phyloP scores from a whole-genome alignment of 1,139 yeast genomes.

The Wickerhamomyces sp. region DNA sequence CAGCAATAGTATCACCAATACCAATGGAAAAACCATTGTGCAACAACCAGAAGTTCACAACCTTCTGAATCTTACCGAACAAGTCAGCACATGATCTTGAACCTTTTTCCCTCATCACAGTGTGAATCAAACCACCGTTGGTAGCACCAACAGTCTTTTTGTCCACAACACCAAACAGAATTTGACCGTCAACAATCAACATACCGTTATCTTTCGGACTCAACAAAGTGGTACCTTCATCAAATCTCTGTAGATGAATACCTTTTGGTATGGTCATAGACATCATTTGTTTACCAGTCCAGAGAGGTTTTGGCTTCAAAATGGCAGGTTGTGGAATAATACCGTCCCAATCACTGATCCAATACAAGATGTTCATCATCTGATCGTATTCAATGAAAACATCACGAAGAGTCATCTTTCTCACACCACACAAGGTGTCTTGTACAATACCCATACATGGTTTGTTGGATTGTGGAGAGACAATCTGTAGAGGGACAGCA shows the following conservation, averaged over 20 bases:
- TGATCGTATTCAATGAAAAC: slow-evolving; percentile 84
- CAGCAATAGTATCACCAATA: slow-evolving; percentile 99
- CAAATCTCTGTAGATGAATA: slow-evolving; percentile 88
- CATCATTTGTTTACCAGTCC: slow-evolving; percentile 96
- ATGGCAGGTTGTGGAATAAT: slow-evolving; percentile 96
- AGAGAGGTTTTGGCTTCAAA: slow-evolving; percentile 87
- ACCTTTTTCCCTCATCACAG: slow-evolving; percentile 97
- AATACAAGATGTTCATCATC: slow-evolving; percentile 92
- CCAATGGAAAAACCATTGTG: slow-evolving; percentile 98
- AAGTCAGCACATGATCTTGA: slow-evolving; percentile 84
- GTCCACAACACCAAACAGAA: slow-evolving; percentile 98
- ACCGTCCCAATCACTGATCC: slow-evolving; percentile 99
- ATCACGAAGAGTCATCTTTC: slow-evolving; percentile 93
- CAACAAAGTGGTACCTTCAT: slow-evolving; percentile 78
- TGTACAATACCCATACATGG: slow-evolving; percentile 99
- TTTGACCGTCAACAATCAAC: slow-evolving; percentile 25
- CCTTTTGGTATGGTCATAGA: slow-evolving; percentile 95
- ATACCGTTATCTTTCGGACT: slow-evolving; percentile 62
- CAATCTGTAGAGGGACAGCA: slow-evolving; percentile 96
- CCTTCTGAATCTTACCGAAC: slow-evolving; percentile 90
- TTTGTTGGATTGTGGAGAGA: slow-evolving; percentile 96
- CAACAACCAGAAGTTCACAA: slow-evolving; percentile 92
- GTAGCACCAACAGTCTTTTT: slow-evolving; percentile 98
- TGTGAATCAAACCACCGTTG: slow-evolving; percentile 95
- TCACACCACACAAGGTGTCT: slow-evolving; percentile 94